Conservation (phyloP, 1,139 yeast genomes). For the Blastobotrys apis region DNA sequence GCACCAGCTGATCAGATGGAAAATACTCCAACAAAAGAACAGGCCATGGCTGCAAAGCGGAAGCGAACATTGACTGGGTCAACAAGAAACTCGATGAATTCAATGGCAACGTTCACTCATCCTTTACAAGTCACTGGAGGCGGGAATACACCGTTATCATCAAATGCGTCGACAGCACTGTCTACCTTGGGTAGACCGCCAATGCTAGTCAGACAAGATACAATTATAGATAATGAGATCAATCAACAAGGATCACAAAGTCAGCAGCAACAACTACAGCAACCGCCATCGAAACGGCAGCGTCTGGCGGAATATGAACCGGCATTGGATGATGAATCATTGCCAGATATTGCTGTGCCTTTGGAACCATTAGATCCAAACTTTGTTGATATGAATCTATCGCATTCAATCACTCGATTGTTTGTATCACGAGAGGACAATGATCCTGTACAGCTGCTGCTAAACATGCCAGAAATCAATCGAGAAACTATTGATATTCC, state of each 20-base stretch:
- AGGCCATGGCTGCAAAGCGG: slow-evolving; percentile 38
- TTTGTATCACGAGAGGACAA: slow-evolving; percentile 9
- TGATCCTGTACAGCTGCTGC: slow-evolving; percentile 14
- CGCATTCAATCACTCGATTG: slow-evolving; percentile 16
- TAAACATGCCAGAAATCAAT: slow-evolving; percentile 18
- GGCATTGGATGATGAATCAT: slow-evolving; percentile 8
- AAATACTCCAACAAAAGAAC: slow-evolving; percentile 59
- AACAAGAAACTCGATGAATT: neutral
- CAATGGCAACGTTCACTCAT: slow-evolving; percentile 1
- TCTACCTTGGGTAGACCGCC: slow-evolving; percentile 4
- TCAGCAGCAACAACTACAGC: neutral
- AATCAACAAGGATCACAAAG: too few species aligned
- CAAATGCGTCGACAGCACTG: neutral
- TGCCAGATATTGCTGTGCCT: slow-evolving; percentile 14
- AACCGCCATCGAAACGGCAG: neutral
- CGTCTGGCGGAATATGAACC: slow-evolving; percentile 3
- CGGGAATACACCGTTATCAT: neutral
- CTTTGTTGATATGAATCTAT: slow-evolving; percentile 10
- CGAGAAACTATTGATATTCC: slow-evolving; percentile 62
- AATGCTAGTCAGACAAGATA: slow-evolving; percentile 6
- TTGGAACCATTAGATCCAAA: slow-evolving; percentile 15
- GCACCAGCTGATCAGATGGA: slow-evolving; percentile 49
- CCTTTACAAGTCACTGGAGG: slow-evolving; percentile 8
- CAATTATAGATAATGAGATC: slow-evolving; percentile 2
- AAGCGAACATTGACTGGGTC: slow-evolving; percentile 21